These are phyloP conservation scores for Cucumis hystrix DNA, from an alignment of 306 rosid genomes.

Conservation along the genomic window DNA sequence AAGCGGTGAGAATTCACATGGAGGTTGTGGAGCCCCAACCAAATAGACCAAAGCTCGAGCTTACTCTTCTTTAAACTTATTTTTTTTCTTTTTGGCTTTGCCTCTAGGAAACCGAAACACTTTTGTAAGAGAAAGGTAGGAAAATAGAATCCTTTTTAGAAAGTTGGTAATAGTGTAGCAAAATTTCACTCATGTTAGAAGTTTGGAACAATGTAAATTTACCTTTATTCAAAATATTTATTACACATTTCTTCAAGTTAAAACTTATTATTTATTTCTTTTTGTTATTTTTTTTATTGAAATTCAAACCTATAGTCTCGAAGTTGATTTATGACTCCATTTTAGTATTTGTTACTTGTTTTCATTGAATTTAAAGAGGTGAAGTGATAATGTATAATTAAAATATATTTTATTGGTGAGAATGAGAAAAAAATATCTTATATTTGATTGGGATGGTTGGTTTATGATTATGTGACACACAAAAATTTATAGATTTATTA, in stretches of 20 bases:
- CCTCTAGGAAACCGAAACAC: not conserved
- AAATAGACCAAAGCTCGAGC: constrained; percentile 78
- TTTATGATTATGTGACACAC: too few species aligned
- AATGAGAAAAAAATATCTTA: too few species aligned
- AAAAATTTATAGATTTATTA: too few species aligned
- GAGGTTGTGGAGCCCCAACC: constrained; percentile 99
- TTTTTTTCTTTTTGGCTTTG: not conserved
- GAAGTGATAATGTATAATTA: too few species aligned
- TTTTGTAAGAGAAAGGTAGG: not conserved
- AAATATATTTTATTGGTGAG: too few species aligned
- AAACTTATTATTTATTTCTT: not conserved
- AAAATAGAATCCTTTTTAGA: not conserved
- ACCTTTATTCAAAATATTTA: not conserved
- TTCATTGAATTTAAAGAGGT: not conserved
- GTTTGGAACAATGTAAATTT: not conserved
- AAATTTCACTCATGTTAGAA: too few species aligned
- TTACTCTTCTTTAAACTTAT: constrained; percentile 35
- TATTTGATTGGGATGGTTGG: too few species aligned
- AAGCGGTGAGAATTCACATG: constrained; percentile 57
- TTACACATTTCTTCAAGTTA: not conserved
- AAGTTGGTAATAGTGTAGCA: too few species aligned
- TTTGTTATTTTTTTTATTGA: too few species aligned
- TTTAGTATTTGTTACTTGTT: not conserved
- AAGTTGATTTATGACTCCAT: not conserved
- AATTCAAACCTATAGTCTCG: too few species aligned